Evolutionary conservation across 2,329 filamentous ascomycete species (phyloP), one percentile per base, ranked within the genome.

Genomic region (Fusarium solani-melongenae): DNA sequence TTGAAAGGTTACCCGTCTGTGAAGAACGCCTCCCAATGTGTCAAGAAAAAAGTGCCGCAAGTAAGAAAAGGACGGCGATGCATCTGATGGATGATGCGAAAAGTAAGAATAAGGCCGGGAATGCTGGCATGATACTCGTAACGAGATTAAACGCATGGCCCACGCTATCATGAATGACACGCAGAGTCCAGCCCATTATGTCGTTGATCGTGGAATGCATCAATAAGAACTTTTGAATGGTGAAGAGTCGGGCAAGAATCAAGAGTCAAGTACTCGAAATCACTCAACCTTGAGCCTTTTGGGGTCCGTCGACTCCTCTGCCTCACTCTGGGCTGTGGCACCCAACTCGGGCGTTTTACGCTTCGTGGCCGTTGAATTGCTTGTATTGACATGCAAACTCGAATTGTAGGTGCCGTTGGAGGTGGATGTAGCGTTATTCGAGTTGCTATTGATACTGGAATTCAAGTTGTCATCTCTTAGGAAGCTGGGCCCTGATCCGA

Each of bases 401-500:
- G 72, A 72, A 34, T 64, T 72, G 27, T 67, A 62, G 11, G 33
- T 29, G 14, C 71, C 72, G 33, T 62, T 76, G 20, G 56, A 39
- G 34, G 64, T 69, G 9, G 59, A 55, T 24, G 34, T 46, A 15
- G 34, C 17, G 20, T 71, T 73, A 17, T n/a, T 72, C 7, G 66
- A 64, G 63, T 60, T 76, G 61, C 65, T 59, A 59, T 69, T 75
- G 10, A 67, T 62, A 51, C 46, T 68, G 31, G 70, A 53, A 29
- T 69, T 71, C 46, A 78, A 63, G 58, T 80, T 80, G 29, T 92
- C 90, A 22, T 92, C 90, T 66, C 89, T 84, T 62, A 92, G 76
- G 74, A 92, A 92, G 66, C 89, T 91, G 4, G 90, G 90, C 3
- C 90, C 90, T 1, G 86, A 88, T 2, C 86, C 88, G 2, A 88